Base-by-base conservation (phyloP, 106 monocot genomes). In the Hemerocallis citrina region DNA sequence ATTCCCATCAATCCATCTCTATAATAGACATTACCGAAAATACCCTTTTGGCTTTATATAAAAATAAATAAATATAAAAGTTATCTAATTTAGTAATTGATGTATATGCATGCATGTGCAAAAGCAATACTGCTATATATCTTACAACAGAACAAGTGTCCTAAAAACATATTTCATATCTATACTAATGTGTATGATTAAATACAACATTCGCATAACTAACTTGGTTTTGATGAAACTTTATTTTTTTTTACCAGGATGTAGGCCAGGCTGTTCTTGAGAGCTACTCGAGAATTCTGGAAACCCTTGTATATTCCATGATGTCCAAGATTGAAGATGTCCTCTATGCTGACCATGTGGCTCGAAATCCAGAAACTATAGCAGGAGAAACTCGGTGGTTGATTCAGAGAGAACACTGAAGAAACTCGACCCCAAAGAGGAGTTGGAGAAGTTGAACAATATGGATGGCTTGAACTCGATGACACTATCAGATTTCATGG, bases 271-370 rank as follows among this genome's bases (percentile, higher is more conserved):
- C 87, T 40, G 52, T 82, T 36, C 75, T 82, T 10, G 82, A 88
- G 68, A 79, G 87, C 66, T 88, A 88, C 70, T 88, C 87, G 35
- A 88, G 87, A 54, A 68, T 79, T 15, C 73, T 88, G 0, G 82
- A 82, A 23, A 82, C 63, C 54, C 76, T 83, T 45, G 88, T 79
- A 0, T 79, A 71, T 67, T 74, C 76, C 9, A 71, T 83, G 23
- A 79, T 88, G 68, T 79, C 88, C 6, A 72, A 63, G 30, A 83
- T 88, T 29, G 88, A 88, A 38, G 88, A 88, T 41, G 88, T 88
- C 11, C 73, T 88, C 34, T 61, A 77, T 20, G 88, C 88, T 0
- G 76, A 88, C 28, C 57, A 58, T 1, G 31, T 65, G 1, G 58
- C 73, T 9, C 17, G 76, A 76, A 39, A 83, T 46, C 89, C 80